Percentiles rank a stretch among this genome's conserved stretches.
Evolutionary conservation across 2,329 filamentous ascomycete species (phyloP).

Genomic region (Xylaria sp.): DNA sequence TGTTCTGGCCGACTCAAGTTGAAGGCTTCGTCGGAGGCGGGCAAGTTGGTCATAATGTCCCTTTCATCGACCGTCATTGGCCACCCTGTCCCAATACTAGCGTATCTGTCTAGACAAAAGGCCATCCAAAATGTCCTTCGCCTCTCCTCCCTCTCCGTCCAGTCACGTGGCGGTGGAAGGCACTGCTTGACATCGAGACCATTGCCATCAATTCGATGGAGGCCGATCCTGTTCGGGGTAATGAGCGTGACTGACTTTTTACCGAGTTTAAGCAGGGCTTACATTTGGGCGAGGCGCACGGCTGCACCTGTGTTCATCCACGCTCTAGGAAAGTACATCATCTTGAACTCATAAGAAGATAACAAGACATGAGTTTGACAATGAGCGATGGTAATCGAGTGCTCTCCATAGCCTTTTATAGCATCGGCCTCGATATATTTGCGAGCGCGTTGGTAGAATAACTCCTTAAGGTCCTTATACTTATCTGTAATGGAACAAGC

Average conservation of each 20-base stretch:
- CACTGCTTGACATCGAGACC: slow-evolving; percentile 93
- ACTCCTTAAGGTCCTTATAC: slow-evolving; percentile 77
- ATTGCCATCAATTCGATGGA: slow-evolving; percentile 82
- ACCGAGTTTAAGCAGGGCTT: slow-evolving; percentile 38
- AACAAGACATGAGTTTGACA: slow-evolving; percentile 84
- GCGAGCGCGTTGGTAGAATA: slow-evolving; percentile 87
- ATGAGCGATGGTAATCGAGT: slow-evolving; percentile 83
- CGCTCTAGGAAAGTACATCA: slow-evolving; percentile 95
- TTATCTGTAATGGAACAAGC: slow-evolving; percentile 87
- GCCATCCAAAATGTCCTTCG: slow-evolving; percentile 94
- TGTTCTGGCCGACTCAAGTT: slow-evolving; percentile 77
- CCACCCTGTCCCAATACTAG: slow-evolving; percentile 96
- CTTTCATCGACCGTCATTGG: slow-evolving; percentile 92
- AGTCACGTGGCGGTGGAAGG: slow-evolving; percentile 83
- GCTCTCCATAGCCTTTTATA: slow-evolving; percentile 89
- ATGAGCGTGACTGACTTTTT: slow-evolving; percentile 57
- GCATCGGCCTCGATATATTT: slow-evolving; percentile 92
- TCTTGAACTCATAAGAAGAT: slow-evolving; percentile 89
- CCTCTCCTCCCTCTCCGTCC: slow-evolving; percentile 91
- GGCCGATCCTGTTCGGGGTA: slow-evolving; percentile 74
- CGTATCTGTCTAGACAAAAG: slow-evolving; percentile 89
- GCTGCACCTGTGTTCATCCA: slow-evolving; percentile 91
- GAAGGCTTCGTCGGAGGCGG: slow-evolving; percentile 83
- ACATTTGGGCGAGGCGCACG: slow-evolving; percentile 84
- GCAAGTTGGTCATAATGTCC: slow-evolving; percentile 87